Percentiles rank a stretch among this genome's conserved stretches.
Evolutionary conservation across 805 yeast species (phyloP).

Genomic region (Pachysolen tannophilus): DNA sequence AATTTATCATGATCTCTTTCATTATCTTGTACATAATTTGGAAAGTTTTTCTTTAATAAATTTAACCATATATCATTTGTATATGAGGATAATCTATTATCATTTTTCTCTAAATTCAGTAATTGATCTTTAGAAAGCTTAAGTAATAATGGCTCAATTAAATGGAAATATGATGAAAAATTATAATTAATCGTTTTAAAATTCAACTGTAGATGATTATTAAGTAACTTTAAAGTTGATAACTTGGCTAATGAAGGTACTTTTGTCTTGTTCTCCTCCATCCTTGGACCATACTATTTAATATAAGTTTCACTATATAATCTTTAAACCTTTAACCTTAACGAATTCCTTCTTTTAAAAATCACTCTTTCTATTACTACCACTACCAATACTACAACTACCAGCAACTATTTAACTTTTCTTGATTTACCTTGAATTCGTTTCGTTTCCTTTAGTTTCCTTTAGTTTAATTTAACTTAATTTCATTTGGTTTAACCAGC

Average conservation of each 20-base stretch:
- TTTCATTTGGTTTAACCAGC: too few relatives aligned
- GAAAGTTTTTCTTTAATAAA: slow-evolving; percentile 39
- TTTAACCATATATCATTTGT: slow-evolving; percentile 38
- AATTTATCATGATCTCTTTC: slow-evolving; percentile 20
- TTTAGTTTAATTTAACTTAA: too few relatives aligned
- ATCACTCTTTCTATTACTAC: too few relatives aligned
- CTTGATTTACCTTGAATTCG: too few relatives aligned
- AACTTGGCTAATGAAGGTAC: slow-evolving; percentile 3
- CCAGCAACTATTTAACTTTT: too few relatives aligned
- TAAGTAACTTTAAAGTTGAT: background rate
- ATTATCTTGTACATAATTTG: slow-evolving; percentile 19
- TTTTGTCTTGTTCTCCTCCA: too few relatives aligned
- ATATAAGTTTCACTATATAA: too few relatives aligned
- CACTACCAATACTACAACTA: too few relatives aligned
- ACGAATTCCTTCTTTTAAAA: too few relatives aligned
- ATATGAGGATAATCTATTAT: slow-evolving; percentile 32
- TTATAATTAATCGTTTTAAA: slow-evolving; percentile 2
- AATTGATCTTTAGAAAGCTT: slow-evolving; percentile 39
- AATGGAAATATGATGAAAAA: slow-evolving; percentile 24
- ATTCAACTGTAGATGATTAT: slow-evolving; percentile 1
- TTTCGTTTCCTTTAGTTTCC: too few relatives aligned
- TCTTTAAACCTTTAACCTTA: too few relatives aligned
- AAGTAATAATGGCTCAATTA: slow-evolving; percentile 36
- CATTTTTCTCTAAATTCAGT: slow-evolving; percentile 28
- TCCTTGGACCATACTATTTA: too few relatives aligned